phyloP scores from a whole-genome alignment of 2,329 filamentous ascomycete species.

The Fonsecaea pugnacius region DNA sequence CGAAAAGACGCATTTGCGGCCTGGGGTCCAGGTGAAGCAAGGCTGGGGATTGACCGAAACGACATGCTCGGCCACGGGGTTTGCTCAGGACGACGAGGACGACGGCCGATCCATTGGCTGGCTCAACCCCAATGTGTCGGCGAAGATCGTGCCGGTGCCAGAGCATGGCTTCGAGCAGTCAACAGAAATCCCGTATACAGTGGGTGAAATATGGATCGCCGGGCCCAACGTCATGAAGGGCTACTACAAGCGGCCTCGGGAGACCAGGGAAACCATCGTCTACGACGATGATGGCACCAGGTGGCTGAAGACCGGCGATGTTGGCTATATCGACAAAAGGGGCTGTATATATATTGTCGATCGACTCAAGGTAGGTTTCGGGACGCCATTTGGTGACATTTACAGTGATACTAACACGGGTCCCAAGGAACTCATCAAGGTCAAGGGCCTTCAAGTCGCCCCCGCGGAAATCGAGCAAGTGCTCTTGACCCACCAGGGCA shows the following conservation, averaged over 20 bases:
- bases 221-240: conserved; percentile 80
- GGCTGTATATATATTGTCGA: conserved; percentile 67
- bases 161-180: not conserved
- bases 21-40: conserved; percentile 16
- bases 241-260: conserved; percentile 73
- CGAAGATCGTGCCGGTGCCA: conserved; percentile 12
- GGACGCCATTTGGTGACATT: conserved; percentile 35
- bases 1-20: conserved; percentile 12
- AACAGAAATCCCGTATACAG: conserved; percentile 25
- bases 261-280: conserved; percentile 69
- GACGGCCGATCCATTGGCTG: conserved; percentile 14
- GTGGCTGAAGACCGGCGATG: conserved; percentile 67
- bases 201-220: conserved; percentile 68
- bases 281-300: conserved; percentile 54
- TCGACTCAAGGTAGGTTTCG: not conserved
- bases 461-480: conserved; percentile 54
- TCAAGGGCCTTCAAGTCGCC: conserved; percentile 54
- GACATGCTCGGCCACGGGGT: conserved; percentile 20
- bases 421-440: conserved; percentile 55
- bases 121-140: conserved; percentile 19
- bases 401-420: conserved; percentile 48
- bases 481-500: conserved; percentile 49
- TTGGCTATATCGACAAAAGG: conserved; percentile 60
- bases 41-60: conserved; percentile 38
- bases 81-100: conserved; percentile 17